A percentile compares a stretch with the other conserved stretches of the same genome.
Conservation (phyloP, 2,329 filamentous ascomycete species). For the Diaporthe ilicicola region DNA sequence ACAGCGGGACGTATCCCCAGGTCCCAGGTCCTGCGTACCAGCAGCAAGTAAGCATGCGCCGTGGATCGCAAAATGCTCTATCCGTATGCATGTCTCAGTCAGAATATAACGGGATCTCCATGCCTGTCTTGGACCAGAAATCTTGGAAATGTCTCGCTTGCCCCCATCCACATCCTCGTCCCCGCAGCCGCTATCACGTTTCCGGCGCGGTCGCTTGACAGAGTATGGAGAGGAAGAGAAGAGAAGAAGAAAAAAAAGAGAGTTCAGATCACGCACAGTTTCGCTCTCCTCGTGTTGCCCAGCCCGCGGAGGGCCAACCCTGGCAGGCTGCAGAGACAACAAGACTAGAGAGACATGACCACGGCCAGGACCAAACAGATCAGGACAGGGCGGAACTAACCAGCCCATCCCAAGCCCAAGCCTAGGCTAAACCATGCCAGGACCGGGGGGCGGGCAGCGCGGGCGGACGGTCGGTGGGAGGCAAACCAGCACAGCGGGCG, state of each 20-base stretch:
- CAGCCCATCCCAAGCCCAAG: slow-evolving; percentile 12
- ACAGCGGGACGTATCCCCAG: not conserved
- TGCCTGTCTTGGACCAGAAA: slow-evolving; percentile 27
- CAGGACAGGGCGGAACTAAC: not conserved
- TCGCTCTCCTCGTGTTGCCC: slow-evolving; percentile 3
- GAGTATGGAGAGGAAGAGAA: not conserved
- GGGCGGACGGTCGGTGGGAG: slow-evolving; percentile 6
- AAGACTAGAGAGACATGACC: slow-evolving; percentile 10
- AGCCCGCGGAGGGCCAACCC: not conserved
- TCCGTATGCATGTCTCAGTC: slow-evolving; percentile 31
- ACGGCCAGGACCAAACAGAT: not conserved
- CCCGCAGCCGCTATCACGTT: slow-evolving; percentile 26
- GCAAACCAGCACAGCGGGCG: not conserved
- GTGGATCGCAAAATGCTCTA: slow-evolving; percentile 21
- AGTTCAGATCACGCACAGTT: slow-evolving; percentile 7
- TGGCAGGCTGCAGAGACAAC: not conserved
- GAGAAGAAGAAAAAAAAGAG: not conserved
- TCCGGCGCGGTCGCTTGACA: slow-evolving; percentile 19
- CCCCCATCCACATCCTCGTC: not conserved
- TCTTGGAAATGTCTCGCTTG: slow-evolving; percentile 29
- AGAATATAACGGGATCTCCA: slow-evolving; percentile 26
- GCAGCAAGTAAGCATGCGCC: slow-evolving; percentile 7
- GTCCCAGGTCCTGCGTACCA: not conserved
- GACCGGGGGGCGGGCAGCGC: slow-evolving; percentile 2
- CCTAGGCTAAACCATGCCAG: slow-evolving; percentile 12